phyloP scores from a whole-genome alignment of 495 filamentous ascomycete species.

The Penicillium canariense region DNA sequence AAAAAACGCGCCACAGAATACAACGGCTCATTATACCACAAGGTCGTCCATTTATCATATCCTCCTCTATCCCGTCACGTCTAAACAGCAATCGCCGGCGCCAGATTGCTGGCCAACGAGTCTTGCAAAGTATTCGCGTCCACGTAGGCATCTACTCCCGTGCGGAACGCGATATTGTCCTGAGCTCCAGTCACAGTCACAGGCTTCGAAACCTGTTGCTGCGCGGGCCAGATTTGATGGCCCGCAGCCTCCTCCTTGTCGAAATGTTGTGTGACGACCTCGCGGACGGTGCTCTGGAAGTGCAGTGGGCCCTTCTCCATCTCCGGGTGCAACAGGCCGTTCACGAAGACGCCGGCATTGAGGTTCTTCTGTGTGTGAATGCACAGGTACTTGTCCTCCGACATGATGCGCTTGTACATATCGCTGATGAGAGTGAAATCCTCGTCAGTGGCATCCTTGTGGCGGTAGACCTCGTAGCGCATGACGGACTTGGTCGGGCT shows the following conservation, averaged over 20 bases:
- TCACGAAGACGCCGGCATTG: conserved; percentile 46
- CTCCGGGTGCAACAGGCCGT: conserved; percentile 45
- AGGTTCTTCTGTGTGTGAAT: conserved; percentile 48
- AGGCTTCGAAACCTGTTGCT: neutral
- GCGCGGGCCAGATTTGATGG: conserved; percentile 43
- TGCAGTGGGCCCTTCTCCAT: conserved; percentile 47
- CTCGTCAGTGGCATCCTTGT: conserved; percentile 45
- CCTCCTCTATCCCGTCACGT: neutral
- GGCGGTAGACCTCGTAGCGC: conserved; percentile 48
- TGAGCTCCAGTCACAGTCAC: neutral
- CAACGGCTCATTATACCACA: too few species aligned
- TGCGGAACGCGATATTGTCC: neutral
- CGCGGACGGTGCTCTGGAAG: conserved; percentile 44
- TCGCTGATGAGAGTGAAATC: conserved; percentile 41
- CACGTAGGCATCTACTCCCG: conserved; percentile 1
- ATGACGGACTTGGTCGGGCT: conserved; percentile 36
- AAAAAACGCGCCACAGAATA: too few species aligned
- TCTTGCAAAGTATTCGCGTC: conserved; percentile 12
- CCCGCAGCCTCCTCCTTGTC: conserved; percentile 33
- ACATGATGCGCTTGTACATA: conserved; percentile 47
- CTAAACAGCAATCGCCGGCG: conserved; percentile 11
- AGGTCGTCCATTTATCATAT: too few species aligned
- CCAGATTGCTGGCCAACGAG: conserved; percentile 2
- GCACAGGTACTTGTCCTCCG: conserved; percentile 50
- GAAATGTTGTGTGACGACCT: conserved; percentile 37